Base-by-base conservation (phyloP, 2,329 filamentous ascomycete genomes). In the Pseudogymnoascus sp. region DNA sequence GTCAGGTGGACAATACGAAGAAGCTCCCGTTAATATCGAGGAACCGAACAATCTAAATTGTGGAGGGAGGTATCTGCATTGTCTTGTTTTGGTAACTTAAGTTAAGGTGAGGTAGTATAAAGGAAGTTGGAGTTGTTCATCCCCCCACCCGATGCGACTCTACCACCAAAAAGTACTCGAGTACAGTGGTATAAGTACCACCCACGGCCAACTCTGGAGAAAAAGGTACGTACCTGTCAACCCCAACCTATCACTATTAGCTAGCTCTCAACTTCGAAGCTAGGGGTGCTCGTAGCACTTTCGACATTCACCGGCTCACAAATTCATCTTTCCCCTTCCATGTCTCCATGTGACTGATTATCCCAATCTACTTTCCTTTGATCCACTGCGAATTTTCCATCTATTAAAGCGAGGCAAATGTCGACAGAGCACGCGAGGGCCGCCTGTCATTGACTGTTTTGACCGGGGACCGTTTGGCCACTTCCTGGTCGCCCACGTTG, bases 401-500 rank as follows among this genome's bases (percentile, higher is more conserved):
- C 51, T 57, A 57, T 57, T 57, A 57, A 57, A 36, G 28, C 28
- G 51, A 57, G 36, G 28, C 51, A 36, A 16, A 34, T 57, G 28
- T 34, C 28, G 28, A 34, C 51, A 57, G 11, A 57, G 28, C 28
- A 34, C 28, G 51, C 51, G 8, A 34, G 28, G 28, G 51, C 28
- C 28, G n/a, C 28, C 28, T 36, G 51, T 34, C 51, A 57, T 34
- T 57, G 28, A 57, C 36, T 57, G 16, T 16, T 19, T 36, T 36
- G 51, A 57, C 16, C 28, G n/a, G 51, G 51, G 51, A 21, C 10
- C 28, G 3, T 8, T 34, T 5, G 2, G 51, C 51, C 28, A 57
- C 51, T 57, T 57, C 51, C 51, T 57, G 28, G 51, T 57, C 51
- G 6, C 28, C 51, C 51, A 57, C 51, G 51, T 57, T 57, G 51